These are phyloP conservation scores for Leishmania tropica DNA, from an alignment of 208 protist genomes.

Conservation along the genomic window DNA sequence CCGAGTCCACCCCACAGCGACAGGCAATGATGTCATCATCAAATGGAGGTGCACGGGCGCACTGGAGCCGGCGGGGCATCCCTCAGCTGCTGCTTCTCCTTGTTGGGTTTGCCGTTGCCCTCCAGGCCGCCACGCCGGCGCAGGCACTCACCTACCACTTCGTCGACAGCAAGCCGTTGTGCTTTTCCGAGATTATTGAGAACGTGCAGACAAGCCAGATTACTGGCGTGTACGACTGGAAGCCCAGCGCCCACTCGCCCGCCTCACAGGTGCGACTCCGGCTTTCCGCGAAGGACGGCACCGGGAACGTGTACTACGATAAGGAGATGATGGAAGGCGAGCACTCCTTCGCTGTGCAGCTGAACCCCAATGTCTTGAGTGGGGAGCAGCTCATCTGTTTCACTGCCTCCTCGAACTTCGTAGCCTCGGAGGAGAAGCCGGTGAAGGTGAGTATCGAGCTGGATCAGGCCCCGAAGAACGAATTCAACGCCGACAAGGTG, in stretches of 20 bases:
- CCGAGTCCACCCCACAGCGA: background rate
- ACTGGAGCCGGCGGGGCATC: background rate
- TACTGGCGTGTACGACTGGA: slow-evolving; percentile 55
- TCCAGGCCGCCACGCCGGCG: slow-evolving; percentile 4
- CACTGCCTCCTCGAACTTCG: slow-evolving; percentile 10
- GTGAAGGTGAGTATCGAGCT: slow-evolving; percentile 26
- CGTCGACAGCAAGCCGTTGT: slow-evolving; percentile 40
- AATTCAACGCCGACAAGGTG: slow-evolving; percentile 8
- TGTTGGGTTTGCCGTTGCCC: background rate
- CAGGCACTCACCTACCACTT: slow-evolving; percentile 52
- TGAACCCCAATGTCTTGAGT: background rate
- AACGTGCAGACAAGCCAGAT: slow-evolving; percentile 28
- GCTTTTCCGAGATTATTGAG: slow-evolving; percentile 67
- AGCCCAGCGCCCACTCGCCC: background rate
- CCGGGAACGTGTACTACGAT: slow-evolving; percentile 10
- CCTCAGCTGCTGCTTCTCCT: slow-evolving; percentile 7
- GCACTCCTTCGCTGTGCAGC: slow-evolving; percentile 27
- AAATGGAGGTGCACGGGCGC: background rate
- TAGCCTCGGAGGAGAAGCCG: slow-evolving; percentile 4
- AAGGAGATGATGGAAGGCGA: slow-evolving; percentile 30
- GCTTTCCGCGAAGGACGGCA: slow-evolving; percentile 15
- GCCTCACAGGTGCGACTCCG: slow-evolving; percentile 3
- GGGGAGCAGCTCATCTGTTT: slow-evolving; percentile 35
- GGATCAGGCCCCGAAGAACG: slow-evolving; percentile 13
- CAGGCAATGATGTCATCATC: background rate